These are phyloP conservation scores for Globisporangium lucens DNA, from an alignment of 352 stramenopile genomes.

Conservation along the genomic window DNA sequence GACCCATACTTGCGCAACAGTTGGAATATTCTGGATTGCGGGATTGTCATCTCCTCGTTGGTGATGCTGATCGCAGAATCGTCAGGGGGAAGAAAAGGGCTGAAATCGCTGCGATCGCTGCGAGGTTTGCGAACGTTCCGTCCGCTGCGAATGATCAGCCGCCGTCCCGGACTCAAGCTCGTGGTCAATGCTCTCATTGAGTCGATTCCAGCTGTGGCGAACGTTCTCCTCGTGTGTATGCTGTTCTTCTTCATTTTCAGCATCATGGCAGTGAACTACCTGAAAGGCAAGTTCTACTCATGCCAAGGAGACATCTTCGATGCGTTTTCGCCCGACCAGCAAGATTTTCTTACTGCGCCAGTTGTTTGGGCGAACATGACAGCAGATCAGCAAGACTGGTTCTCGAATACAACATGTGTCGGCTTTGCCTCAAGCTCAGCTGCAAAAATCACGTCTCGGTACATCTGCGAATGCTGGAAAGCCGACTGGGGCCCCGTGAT, in stretches of 20 bases:
- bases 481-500: constrained; percentile 46
- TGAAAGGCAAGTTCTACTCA: constrained; percentile 88
- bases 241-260: constrained; percentile 96
- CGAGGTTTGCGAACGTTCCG: constrained; percentile 85
- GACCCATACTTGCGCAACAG: constrained; percentile 73
- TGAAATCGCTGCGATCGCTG: constrained; percentile 82
- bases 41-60: constrained; percentile 85
- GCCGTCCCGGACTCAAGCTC: constrained; percentile 81
- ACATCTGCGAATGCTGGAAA: constrained; percentile 66
- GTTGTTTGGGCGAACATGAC: constrained; percentile 33
- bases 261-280: constrained; percentile 92
- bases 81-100: constrained; percentile 30
- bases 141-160: constrained; percentile 89
- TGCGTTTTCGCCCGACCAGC: constrained; percentile 31
- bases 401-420: constrained; percentile 43
- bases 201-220: constrained; percentile 87
- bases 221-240: constrained; percentile 88
- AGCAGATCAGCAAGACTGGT: constrained; percentile 40
- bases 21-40: constrained; percentile 90
- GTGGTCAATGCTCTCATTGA: constrained; percentile 91
- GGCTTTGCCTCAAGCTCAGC: constrained; percentile 23
- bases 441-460: constrained; percentile 50
- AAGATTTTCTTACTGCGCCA: constrained; percentile 45
- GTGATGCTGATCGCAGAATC: constrained; percentile 61
- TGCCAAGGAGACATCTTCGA: constrained; percentile 73